These are phyloP conservation scores for Paraphaeosphaeria minitans DNA, from an alignment of 2,329 filamentous ascomycete species.

Conservation along the genomic window DNA sequence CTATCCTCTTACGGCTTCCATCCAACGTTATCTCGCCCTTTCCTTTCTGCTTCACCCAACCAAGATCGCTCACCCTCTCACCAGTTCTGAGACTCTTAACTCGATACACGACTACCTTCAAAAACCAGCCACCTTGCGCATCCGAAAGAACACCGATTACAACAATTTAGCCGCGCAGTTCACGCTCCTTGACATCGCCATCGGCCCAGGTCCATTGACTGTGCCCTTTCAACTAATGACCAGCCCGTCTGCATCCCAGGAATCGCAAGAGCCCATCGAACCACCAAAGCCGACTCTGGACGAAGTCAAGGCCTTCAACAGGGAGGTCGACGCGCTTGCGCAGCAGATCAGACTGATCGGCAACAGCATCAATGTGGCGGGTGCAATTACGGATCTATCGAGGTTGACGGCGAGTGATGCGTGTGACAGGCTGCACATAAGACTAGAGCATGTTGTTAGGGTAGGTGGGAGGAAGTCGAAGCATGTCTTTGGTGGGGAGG, in stretches of 20 bases:
- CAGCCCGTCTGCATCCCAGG: conserved; percentile 30
- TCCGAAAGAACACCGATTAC: conserved; percentile 68
- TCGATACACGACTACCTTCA: conserved; percentile 37
- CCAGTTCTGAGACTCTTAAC: conserved; percentile 23
- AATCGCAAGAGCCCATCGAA: conserved; percentile 20
- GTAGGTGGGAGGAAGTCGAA: conserved; percentile 57
- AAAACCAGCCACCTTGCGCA: conserved; percentile 54
- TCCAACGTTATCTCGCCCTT: conserved; percentile 70
- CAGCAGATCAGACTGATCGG: conserved; percentile 54
- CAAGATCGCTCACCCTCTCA: conserved; percentile 30
- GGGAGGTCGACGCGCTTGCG: conserved; percentile 70
- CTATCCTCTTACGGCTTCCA: conserved; percentile 58
- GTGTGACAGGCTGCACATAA: conserved; percentile 74
- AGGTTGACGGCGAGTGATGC: conserved; percentile 78
- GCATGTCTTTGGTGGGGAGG: conserved; percentile 49
- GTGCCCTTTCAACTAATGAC: conserved; percentile 38
- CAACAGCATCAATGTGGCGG: conserved; percentile 72
- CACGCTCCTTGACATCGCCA: conserved; percentile 72
- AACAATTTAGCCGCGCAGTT: conserved; percentile 68
- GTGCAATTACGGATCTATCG: conserved; percentile 59
- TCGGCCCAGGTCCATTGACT: conserved; percentile 65
- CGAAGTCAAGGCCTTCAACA: conserved; percentile 66
- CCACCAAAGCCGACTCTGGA: conserved; percentile 19
- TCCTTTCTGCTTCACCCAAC: conserved; percentile 61
- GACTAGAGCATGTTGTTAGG: conserved; percentile 72